Conservation (phyloP, 1,284 basidiomycete species). For the Papiliotrema nemorosa region DNA sequence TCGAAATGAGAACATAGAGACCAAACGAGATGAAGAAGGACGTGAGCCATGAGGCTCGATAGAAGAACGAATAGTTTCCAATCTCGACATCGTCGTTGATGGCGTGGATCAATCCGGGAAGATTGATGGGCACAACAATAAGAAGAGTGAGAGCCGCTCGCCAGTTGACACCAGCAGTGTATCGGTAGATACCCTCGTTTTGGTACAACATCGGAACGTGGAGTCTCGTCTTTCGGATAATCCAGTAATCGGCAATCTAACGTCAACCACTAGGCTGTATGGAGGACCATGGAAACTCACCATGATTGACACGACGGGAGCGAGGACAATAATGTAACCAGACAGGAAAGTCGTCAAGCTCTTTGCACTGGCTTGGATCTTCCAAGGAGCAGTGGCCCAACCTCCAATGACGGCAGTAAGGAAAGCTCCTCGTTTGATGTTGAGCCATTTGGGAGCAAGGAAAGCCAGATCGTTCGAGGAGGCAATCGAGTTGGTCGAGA, state of each 20-base stretch:
- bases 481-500: conserved; percentile 64
- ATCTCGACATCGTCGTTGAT: conserved; percentile 36
- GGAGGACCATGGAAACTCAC: conserved; percentile 9
- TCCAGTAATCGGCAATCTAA: conserved; percentile 40
- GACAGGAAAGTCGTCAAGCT: conserved; percentile 44
- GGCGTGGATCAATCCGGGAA: conserved; percentile 39
- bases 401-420: conserved; percentile 70
- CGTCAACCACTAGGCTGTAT: neutral
- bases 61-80: conserved; percentile 42
- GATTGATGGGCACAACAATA: conserved; percentile 39
- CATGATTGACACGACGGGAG: conserved; percentile 43
- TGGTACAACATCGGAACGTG: conserved; percentile 46
- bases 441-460: conserved; percentile 57
- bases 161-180: conserved; percentile 42
- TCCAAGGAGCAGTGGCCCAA: conserved; percentile 54
- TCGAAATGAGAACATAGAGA: conserved; percentile 26
- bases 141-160: conserved; percentile 34
- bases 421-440: conserved; percentile 70
- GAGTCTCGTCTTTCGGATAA: conserved; percentile 28
- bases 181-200: conserved; percentile 45
- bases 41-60: conserved; percentile 38
- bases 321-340: conserved; percentile 45
- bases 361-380: conserved; percentile 42
- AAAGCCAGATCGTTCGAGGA: conserved; percentile 75
- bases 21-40: conserved; percentile 31